Evolutionary conservation across 805 yeast species (phyloP).

Genomic region (Candida caryicola): DNA sequence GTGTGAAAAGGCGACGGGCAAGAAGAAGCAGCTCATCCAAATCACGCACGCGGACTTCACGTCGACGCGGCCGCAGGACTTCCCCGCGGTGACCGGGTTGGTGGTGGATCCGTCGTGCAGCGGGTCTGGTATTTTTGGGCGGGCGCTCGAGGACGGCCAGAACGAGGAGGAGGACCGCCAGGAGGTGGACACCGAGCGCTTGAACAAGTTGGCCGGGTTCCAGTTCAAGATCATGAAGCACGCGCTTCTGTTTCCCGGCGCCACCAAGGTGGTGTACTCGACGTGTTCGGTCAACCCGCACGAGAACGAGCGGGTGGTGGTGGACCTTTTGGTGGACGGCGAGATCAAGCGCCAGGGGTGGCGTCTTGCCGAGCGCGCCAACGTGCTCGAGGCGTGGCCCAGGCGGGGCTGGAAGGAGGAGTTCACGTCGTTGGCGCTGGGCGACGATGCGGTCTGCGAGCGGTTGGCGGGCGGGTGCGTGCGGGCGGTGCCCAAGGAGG

Average conservation of each 20-base stretch:
- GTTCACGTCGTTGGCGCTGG: slow-evolving; percentile 48
- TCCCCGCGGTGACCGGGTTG: slow-evolving; percentile 67
- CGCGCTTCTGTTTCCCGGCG: slow-evolving; percentile 79
- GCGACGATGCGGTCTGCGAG: slow-evolving; percentile 39
- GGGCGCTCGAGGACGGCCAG: slow-evolving; percentile 57
- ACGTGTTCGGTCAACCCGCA: slow-evolving; percentile 94
- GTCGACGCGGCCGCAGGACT: slow-evolving; percentile 54
- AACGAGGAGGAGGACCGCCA: slow-evolving; percentile 46
- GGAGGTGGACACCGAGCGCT: slow-evolving; percentile 52
- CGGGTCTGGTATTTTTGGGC: slow-evolving; percentile 96
- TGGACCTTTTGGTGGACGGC: slow-evolving; percentile 66
- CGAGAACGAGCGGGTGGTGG: slow-evolving; percentile 91
- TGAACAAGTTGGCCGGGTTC: slow-evolving; percentile 75
- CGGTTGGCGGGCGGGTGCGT: slow-evolving; percentile 80
- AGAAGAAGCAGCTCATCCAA: slow-evolving; percentile 36
- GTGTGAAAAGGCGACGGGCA: slow-evolving; percentile 65
- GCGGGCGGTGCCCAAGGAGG: slow-evolving; percentile 78
- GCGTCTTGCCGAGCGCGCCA: slow-evolving; percentile 56
- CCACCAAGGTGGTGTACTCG: slow-evolving; percentile 78
- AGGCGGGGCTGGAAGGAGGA: slow-evolving; percentile 78
- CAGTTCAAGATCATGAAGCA: slow-evolving; percentile 87
- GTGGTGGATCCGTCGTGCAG: slow-evolving; percentile 97
- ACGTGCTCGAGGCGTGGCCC: slow-evolving; percentile 82
- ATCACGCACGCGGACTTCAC: slow-evolving; percentile 67
- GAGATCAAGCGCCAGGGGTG: slow-evolving; percentile 70